phyloP scores from a whole-genome alignment of 2,329 filamentous ascomycete species.

The Pyrenochaeta sp. region DNA sequence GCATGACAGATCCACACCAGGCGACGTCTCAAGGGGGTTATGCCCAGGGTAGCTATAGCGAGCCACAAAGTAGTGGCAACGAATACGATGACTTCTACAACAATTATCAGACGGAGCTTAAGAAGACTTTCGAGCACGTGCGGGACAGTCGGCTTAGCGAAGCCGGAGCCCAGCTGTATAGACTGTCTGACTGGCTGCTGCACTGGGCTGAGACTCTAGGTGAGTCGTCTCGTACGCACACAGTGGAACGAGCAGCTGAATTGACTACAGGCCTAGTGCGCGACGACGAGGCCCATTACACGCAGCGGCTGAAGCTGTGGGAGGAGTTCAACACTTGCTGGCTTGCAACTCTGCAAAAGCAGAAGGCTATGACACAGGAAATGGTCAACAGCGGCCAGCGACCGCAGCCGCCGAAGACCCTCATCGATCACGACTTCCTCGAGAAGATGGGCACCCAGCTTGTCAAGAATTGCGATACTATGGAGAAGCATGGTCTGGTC shows the following conservation, averaged over 20 bases:
- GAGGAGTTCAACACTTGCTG: slow-evolving; percentile 94
- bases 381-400: slow-evolving; percentile 67
- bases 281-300: slow-evolving; percentile 79
- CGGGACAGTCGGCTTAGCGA: slow-evolving; percentile 68
- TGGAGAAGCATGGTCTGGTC: slow-evolving; percentile 92
- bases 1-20: slow-evolving; percentile 62
- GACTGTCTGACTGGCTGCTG: slow-evolving; percentile 72
- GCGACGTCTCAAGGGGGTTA: slow-evolving; percentile 51
- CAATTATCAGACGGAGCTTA: slow-evolving; percentile 64
- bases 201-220: slow-evolving; percentile 71
- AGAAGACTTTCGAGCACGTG: slow-evolving; percentile 75
- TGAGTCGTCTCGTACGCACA: slow-evolving; percentile 54
- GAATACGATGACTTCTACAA: slow-evolving; percentile 73
- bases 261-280: slow-evolving; percentile 76
- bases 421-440: slow-evolving; percentile 74
- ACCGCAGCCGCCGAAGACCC: slow-evolving; percentile 65
- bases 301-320: slow-evolving; percentile 85
- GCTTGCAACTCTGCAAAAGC: slow-evolving; percentile 82
- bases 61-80: slow-evolving; percentile 54
- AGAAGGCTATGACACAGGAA: slow-evolving; percentile 75
- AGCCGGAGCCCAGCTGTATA: slow-evolving; percentile 65
- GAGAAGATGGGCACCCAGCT: slow-evolving; percentile 84
- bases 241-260: slow-evolving; percentile 50
- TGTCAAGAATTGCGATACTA: slow-evolving; percentile 80
- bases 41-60: slow-evolving; percentile 41